Evolutionary conservation across 1,284 basidiomycete genomes (phyloP).

Genomic region (Pseudozyma sp.): DNA sequence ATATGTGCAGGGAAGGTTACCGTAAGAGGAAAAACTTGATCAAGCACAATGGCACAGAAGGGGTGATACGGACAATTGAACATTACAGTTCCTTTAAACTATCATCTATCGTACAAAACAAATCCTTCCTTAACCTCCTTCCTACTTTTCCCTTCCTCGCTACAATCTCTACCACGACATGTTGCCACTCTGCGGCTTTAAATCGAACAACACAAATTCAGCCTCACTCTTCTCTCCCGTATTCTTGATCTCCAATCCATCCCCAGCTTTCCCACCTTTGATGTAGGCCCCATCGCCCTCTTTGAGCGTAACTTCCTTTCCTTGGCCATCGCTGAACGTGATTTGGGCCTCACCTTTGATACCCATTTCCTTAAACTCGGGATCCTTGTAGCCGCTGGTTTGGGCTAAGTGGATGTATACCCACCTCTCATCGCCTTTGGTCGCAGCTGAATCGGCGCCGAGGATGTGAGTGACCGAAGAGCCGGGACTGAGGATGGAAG

Average conservation of each 20-base stretch:
- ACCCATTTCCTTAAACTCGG: slow-evolving; percentile 68
- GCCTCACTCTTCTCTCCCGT: slow-evolving; percentile 23
- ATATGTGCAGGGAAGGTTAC: too few species aligned
- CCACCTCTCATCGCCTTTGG: slow-evolving; percentile 43
- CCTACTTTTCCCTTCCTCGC: neutral
- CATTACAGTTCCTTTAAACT: too few species aligned
- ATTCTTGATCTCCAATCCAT: slow-evolving; percentile 30
- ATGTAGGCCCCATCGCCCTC: slow-evolving; percentile 56
- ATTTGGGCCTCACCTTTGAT: slow-evolving; percentile 70
- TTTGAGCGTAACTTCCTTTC: slow-evolving; percentile 70
- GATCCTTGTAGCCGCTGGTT: slow-evolving; percentile 47
- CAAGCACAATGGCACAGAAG: too few species aligned
- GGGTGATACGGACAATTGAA: too few species aligned
- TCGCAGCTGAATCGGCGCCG: slow-evolving; percentile 41
- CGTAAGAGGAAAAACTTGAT: too few species aligned
- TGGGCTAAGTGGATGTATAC: slow-evolving; percentile 59
- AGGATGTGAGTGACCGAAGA: slow-evolving; percentile 37
- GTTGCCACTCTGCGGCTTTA: slow-evolving; percentile 8
- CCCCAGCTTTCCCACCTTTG: slow-evolving; percentile 31
- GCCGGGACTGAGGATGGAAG: slow-evolving; percentile 41
- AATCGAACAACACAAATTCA: slow-evolving; percentile 49
- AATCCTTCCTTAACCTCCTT: neutral
- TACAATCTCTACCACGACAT: slow-evolving; percentile 3
- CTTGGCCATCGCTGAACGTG: slow-evolving; percentile 71
- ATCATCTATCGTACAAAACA: too few species aligned